phyloP scores from a whole-genome alignment of 371 early-diverging fungal genomes.

The Syncephalastrum contaminatum region DNA sequence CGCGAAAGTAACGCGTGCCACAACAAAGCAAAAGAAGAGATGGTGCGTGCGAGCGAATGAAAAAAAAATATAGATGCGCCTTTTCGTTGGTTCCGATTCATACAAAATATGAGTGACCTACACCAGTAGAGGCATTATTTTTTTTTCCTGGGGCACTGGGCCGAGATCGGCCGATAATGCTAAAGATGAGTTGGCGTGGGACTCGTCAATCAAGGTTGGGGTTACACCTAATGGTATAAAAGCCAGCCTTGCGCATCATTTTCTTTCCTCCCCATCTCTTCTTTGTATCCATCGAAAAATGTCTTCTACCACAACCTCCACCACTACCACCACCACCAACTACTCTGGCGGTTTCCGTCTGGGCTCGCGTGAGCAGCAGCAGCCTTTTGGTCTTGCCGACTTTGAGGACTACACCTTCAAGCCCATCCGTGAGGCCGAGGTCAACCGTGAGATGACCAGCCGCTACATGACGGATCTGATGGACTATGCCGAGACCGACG shows the following conservation, averaged over 20 bases:
- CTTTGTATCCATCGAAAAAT: conserved; percentile 9
- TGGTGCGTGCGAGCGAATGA: too few relatives aligned
- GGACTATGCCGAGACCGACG: conserved; percentile 67
- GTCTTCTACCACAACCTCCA: conserved; percentile 24
- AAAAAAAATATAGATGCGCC: too few relatives aligned
- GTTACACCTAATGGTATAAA: too few relatives aligned
- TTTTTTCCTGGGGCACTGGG: too few relatives aligned
- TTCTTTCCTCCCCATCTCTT: conserved; percentile 1
- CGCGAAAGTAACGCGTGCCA: too few relatives aligned
- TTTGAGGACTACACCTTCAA: conserved; percentile 49
- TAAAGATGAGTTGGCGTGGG: too few relatives aligned
- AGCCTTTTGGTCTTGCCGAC: conserved; percentile 22
- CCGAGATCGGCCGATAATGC: too few relatives aligned
- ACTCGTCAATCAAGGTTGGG: too few relatives aligned
- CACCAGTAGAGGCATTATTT: too few relatives aligned
- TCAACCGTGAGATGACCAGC: conserved; percentile 71
- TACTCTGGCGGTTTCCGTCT: conserved; percentile 30
- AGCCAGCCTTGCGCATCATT: background rate
- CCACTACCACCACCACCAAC: conserved; percentile 11
- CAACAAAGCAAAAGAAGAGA: too few relatives aligned
- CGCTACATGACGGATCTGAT: conserved; percentile 70
- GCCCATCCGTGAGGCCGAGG: conserved; percentile 66
- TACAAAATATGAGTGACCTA: too few relatives aligned
- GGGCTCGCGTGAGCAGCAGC: conserved; percentile 24
- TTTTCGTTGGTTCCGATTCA: too few relatives aligned